Evolutionary conservation across 176 grass and related monocot genomes (phyloP).

Genomic region (Dactylis glomerata): DNA sequence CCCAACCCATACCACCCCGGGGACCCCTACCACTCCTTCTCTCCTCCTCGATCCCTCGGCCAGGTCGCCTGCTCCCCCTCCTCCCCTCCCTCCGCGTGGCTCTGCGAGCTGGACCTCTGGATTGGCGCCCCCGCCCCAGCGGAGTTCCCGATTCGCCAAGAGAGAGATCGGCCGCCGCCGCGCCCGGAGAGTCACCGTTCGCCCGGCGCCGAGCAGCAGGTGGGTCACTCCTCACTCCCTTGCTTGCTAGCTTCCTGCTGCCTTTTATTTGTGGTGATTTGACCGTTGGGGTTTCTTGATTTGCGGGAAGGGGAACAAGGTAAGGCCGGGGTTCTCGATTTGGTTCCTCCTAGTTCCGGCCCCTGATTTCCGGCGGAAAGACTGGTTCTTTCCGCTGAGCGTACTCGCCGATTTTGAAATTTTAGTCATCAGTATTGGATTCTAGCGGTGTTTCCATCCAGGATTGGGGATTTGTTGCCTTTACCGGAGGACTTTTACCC

Average conservation of each 20-base stretch:
- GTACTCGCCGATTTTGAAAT: background rate
- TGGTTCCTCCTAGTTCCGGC: background rate
- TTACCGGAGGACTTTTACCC: too few relatives aligned
- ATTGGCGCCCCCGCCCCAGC: constrained; percentile 1
- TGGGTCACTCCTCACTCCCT: background rate
- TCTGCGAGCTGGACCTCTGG: background rate
- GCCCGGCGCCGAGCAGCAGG: background rate
- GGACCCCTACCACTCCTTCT: background rate
- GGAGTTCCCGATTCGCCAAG: constrained; percentile 24
- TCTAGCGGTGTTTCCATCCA: background rate
- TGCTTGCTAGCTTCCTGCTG: background rate
- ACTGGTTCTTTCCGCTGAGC: background rate
- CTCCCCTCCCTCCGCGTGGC: background rate
- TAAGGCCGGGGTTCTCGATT: background rate
- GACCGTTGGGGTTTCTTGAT: background rate
- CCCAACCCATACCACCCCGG: background rate
- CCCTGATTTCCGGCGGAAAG: background rate
- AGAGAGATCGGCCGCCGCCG: background rate
- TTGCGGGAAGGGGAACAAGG: too few relatives aligned
- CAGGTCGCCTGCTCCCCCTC: background rate
- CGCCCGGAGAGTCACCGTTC: background rate
- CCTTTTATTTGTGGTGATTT: background rate
- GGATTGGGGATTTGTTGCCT: background rate
- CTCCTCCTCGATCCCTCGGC: constrained; percentile 25
- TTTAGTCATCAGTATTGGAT: background rate